phyloP scores from a whole-genome alignment of 2,329 filamentous ascomycete genomes.

The Neofusicoccum umdonicola region DNA sequence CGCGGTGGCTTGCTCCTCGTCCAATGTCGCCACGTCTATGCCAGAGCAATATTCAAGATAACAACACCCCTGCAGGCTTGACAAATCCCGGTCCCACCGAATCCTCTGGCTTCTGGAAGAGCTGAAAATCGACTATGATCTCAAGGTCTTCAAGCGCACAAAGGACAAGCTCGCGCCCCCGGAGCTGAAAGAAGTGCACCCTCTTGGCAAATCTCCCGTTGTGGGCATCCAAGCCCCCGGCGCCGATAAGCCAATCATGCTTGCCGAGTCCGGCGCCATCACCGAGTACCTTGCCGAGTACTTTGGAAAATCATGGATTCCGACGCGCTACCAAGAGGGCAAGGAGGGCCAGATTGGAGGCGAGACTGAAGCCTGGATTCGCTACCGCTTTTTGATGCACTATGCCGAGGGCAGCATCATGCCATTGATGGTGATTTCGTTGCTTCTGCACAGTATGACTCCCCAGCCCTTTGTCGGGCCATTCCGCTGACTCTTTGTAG shows the following conservation, averaged over 20 bases:
- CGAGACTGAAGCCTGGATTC: constrained; percentile 60
- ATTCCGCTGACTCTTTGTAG: constrained; percentile 23
- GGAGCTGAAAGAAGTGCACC: constrained; percentile 74
- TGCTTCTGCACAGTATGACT: constrained; percentile 59
- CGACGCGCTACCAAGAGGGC: constrained; percentile 51
- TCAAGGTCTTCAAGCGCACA: constrained; percentile 73
- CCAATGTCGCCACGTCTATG: neutral
- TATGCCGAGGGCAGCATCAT: constrained; percentile 85
- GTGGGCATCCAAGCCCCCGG: constrained; percentile 60
- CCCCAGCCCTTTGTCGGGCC: neutral
- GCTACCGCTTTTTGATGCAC: constrained; percentile 71
- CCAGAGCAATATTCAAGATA: neutral
- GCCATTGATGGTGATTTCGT: constrained; percentile 62
- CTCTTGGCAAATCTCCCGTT: constrained; percentile 82
- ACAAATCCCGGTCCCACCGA: constrained; percentile 77
- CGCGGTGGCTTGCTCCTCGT: no score
- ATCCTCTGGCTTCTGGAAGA: constrained; percentile 86
- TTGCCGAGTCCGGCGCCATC: constrained; percentile 82
- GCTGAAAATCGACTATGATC: constrained; percentile 72
- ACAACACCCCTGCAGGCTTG: constrained; percentile 61
- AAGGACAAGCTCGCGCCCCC: constrained; percentile 67
- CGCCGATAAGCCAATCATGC: constrained; percentile 53
- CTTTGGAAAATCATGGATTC: constrained; percentile 54
- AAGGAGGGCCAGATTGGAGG: constrained; percentile 55
- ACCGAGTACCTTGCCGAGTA: constrained; percentile 77